A percentile compares a stretch with the other conserved stretches of the same genome.
phyloP scores from a whole-genome alignment of 495 filamentous ascomycete species.

The Hypoxylon lenormandii region DNA sequence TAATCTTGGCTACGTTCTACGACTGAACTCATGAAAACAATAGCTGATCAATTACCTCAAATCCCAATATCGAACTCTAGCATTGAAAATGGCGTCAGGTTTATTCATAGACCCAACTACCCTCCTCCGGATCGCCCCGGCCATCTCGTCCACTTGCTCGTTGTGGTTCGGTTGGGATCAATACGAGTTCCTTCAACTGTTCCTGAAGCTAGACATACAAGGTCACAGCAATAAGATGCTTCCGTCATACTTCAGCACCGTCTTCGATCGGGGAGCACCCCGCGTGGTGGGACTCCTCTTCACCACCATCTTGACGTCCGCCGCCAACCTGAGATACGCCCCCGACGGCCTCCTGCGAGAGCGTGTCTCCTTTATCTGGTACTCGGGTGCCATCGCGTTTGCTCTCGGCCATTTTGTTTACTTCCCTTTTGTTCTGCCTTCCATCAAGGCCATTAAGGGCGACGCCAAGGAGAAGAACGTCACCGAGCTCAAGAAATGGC shows the following conservation, averaged over 20 bases:
- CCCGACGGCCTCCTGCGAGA: background rate
- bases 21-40: too few relatives aligned
- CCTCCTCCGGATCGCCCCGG: constrained; percentile 4
- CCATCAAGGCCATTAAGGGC: constrained; percentile 3
- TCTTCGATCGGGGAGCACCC: constrained; percentile 17
- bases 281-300: constrained; percentile 8
- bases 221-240: constrained; percentile 20
- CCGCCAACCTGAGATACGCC: constrained; percentile 2
- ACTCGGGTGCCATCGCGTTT: background rate
- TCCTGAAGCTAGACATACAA: constrained; percentile 12
- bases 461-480: constrained; percentile 19
- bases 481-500: constrained; percentile 14
- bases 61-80: too few relatives aligned
- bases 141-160: constrained; percentile 15
- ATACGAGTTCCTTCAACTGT: constrained; percentile 11
- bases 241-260: constrained; percentile 19
- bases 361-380: constrained; percentile 9
- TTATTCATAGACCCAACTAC: too few relatives aligned
- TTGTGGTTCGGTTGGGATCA: constrained; percentile 25
- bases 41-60: too few relatives aligned
- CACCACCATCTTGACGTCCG: constrained; percentile 4
- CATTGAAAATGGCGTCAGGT: too few relatives aligned
- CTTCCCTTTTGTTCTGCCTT: constrained; percentile 11
- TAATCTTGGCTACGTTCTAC: too few relatives aligned
- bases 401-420: constrained; percentile 20